These are phyloP conservation scores for Hymenoscyphus scutula DNA, from an alignment of 2,329 filamentous ascomycete species.

Conservation along the genomic window DNA sequence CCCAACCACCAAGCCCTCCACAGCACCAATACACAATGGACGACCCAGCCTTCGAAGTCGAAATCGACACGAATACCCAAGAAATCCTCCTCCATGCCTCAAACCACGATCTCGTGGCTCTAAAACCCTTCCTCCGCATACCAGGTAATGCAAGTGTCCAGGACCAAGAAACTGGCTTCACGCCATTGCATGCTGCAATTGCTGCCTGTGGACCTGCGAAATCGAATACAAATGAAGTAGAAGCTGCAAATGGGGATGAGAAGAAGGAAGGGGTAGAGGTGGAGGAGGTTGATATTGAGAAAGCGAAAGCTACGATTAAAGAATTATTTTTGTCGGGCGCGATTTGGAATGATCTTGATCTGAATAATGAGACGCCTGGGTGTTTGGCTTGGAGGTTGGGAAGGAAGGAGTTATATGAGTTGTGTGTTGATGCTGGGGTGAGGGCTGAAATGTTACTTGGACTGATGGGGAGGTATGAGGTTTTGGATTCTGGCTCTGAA, in stretches of 20 bases:
- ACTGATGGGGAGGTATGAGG: slow-evolving; percentile 77
- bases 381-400: slow-evolving; percentile 76
- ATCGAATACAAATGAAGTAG: not conserved
- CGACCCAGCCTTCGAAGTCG: slow-evolving; percentile 29
- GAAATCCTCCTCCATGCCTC: slow-evolving; percentile 64
- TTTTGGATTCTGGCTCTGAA: slow-evolving; percentile 53
- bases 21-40: slow-evolving; percentile 24
- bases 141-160: slow-evolving; percentile 67
- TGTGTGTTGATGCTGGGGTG: slow-evolving; percentile 87
- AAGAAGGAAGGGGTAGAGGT: not conserved
- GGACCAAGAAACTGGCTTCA: slow-evolving; percentile 80
- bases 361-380: slow-evolving; percentile 83
- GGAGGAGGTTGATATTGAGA: slow-evolving; percentile 47
- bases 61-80: slow-evolving; percentile 42
- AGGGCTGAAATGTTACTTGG: slow-evolving; percentile 84
- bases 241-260: not conserved
- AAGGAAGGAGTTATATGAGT: slow-evolving; percentile 68
- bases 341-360: slow-evolving; percentile 95
- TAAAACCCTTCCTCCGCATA: slow-evolving; percentile 35
- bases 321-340: slow-evolving; percentile 83
- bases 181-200: slow-evolving; percentile 86
- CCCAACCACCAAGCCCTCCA: not conserved
- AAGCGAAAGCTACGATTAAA: slow-evolving; percentile 65
- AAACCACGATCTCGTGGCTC: slow-evolving; percentile 49
- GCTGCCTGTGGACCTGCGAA: slow-evolving; percentile 59